A percentile compares a stretch with the other conserved stretches of the same genome.
Conservation (phyloP, 2,329 filamentous ascomycete genomes). For the Scedosporium dehoogii region DNA sequence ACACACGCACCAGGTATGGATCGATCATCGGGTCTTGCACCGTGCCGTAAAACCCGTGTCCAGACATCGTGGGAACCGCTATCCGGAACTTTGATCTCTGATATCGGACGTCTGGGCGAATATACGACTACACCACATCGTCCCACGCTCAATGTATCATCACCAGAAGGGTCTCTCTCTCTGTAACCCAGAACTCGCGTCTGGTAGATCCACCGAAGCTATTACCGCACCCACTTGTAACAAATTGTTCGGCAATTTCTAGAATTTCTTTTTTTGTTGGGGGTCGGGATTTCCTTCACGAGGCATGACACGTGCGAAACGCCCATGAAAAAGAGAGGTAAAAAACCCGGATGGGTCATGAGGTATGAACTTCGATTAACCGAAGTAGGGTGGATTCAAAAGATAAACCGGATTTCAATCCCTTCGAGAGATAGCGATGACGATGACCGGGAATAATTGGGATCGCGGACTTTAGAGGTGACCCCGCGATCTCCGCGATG, state of each 20-base stretch:
- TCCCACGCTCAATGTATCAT: not conserved
- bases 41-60: not conserved
- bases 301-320: not conserved
- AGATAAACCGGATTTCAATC: not conserved
- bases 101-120: not conserved
- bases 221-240: not conserved
- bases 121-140: constrained; percentile 2
- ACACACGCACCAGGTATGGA: not conserved
- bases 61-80: too few species aligned
- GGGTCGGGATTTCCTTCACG: not conserved
- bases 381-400: not conserved
- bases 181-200: not conserved
- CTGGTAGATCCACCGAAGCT: not conserved
- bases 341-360: not conserved
- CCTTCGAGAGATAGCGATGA: not conserved
- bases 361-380: not conserved
- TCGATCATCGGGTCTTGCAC: not conserved
- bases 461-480: not conserved
- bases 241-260: not conserved
- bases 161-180: not conserved
- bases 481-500: not conserved
- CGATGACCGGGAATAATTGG: not conserved
- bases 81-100: not conserved
- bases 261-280: not conserved
- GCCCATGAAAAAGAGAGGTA: not conserved